Evolutionary conservation across 1,139 yeast species (phyloP).

Genomic region (Zygoascus sp.): DNA sequence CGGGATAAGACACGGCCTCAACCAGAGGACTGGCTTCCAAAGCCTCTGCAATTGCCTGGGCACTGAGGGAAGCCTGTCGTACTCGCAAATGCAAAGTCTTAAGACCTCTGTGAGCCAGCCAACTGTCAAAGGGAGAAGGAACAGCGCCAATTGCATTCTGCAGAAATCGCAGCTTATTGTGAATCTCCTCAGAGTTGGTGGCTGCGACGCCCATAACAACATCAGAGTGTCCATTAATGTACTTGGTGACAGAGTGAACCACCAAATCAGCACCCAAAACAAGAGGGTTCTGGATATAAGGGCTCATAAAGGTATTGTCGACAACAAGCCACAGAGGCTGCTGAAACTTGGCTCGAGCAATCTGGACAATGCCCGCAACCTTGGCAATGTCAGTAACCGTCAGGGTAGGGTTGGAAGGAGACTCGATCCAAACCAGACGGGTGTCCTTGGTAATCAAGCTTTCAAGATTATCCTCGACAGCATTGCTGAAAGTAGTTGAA

Average conservation of each 20-base stretch:
- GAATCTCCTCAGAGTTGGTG: conserved; percentile 57
- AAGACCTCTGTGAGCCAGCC: conserved; percentile 92
- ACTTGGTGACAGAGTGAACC: conserved; percentile 85
- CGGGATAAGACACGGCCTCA: conserved; percentile 75
- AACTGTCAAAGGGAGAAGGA: conserved; percentile 86
- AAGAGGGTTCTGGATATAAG: conserved; percentile 85
- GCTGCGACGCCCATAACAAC: conserved; percentile 85
- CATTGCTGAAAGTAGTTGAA: conserved; percentile 60
- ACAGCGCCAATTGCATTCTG: conserved; percentile 88
- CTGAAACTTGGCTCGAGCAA: conserved; percentile 42
- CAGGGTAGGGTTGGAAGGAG: conserved; percentile 86
- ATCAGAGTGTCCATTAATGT: conserved; percentile 89
- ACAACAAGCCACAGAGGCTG: conserved; percentile 64
- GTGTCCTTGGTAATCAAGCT: conserved; percentile 56
- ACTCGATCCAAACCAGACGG: conserved; percentile 78
- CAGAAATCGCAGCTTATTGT: conserved; percentile 64
- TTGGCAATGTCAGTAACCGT: conserved; percentile 65
- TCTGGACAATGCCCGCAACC: conserved; percentile 50
- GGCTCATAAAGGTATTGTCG: conserved; percentile 92
- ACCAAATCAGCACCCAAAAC: conserved; percentile 81
- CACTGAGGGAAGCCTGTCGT: conserved; percentile 61
- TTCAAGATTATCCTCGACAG: conserved; percentile 58
- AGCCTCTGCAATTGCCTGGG: conserved; percentile 67
- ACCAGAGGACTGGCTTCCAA: conserved; percentile 51
- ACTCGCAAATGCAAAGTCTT: conserved; percentile 82